Evolutionary conservation across 2,329 filamentous ascomycete species (phyloP).

Genomic region (Alternaria metachromatica): DNA sequence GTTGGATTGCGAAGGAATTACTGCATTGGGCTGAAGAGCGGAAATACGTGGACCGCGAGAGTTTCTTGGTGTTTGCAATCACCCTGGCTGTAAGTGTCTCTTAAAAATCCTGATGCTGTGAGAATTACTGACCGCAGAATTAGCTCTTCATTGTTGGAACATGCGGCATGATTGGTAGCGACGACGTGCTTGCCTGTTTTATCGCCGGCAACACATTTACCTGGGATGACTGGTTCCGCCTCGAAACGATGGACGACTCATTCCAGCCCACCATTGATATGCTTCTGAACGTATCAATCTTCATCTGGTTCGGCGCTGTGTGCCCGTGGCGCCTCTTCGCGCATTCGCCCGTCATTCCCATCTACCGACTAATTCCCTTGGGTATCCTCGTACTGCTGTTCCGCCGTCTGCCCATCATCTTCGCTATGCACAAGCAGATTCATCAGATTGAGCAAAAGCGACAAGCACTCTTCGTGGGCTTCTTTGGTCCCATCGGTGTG

Average conservation of each 20-base stretch:
- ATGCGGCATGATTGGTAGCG: conserved; percentile 83
- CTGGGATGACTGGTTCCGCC: conserved; percentile 92
- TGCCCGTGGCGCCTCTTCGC: conserved; percentile 80
- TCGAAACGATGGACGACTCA: conserved; percentile 87
- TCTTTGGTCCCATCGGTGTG: conserved; percentile 92
- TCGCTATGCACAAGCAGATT: conserved; percentile 75
- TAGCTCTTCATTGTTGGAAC: conserved; percentile 84
- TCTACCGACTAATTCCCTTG: conserved; percentile 74
- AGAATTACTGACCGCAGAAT: background rate
- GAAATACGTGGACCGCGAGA: conserved; percentile 84
- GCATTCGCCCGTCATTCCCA: conserved; percentile 71
- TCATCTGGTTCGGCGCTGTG: conserved; percentile 78
- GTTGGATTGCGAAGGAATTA: conserved; percentile 81
- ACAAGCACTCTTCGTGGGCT: conserved; percentile 86
- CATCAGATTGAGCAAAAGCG: conserved; percentile 76
- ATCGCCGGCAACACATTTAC: conserved; percentile 91
- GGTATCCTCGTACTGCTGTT: conserved; percentile 79
- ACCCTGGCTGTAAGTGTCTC: conserved; percentile 70
- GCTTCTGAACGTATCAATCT: conserved; percentile 86
- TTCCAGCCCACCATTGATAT: conserved; percentile 95
- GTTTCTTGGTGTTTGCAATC: conserved; percentile 86
- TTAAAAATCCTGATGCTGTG: background rate
- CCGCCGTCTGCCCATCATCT: conserved; percentile 77
- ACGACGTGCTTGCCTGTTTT: conserved; percentile 91
- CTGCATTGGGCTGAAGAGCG: conserved; percentile 84